Conservation (phyloP, 441 rosid species). For the Adansonia grandidieri region DNA sequence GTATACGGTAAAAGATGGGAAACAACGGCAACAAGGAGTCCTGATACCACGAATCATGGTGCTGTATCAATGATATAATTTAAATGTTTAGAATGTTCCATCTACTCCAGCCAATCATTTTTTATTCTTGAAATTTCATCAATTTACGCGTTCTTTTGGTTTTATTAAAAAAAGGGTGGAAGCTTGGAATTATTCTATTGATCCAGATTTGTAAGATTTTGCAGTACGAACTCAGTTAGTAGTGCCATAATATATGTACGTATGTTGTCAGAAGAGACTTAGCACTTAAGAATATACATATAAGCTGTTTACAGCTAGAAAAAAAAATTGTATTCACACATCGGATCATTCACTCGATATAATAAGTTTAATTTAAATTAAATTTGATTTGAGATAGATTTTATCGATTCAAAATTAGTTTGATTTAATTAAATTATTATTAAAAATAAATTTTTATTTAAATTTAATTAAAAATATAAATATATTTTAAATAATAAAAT, state of each 20-base stretch:
- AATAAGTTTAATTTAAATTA: too few species aligned
- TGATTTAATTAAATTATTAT: too few species aligned
- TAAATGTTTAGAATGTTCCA: background rate
- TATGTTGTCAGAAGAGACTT: background rate
- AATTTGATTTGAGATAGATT: background rate
- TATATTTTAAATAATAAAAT: too few species aligned
- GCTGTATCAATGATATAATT: too few species aligned
- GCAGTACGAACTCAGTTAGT: background rate
- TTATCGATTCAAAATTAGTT: too few species aligned
- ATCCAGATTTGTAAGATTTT: background rate
- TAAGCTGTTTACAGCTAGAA: background rate
- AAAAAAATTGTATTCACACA: too few species aligned
- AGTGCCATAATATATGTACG: background rate
- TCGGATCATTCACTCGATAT: background rate
- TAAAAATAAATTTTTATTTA: too few species aligned
- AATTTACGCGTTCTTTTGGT: background rate
- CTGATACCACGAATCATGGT: too few species aligned
- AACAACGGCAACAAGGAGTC: too few species aligned
- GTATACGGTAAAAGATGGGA: too few species aligned
- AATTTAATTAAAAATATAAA: too few species aligned
- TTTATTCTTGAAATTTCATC: background rate
- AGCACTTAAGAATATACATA: background rate
- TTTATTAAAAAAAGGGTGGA: background rate
- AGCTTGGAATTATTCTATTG: constrained; percentile 1
- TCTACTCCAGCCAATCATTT: background rate